Evolutionary conservation across 1,284 basidiomycete genomes (phyloP).

Genomic region (Moesziomyces antarcticus): DNA sequence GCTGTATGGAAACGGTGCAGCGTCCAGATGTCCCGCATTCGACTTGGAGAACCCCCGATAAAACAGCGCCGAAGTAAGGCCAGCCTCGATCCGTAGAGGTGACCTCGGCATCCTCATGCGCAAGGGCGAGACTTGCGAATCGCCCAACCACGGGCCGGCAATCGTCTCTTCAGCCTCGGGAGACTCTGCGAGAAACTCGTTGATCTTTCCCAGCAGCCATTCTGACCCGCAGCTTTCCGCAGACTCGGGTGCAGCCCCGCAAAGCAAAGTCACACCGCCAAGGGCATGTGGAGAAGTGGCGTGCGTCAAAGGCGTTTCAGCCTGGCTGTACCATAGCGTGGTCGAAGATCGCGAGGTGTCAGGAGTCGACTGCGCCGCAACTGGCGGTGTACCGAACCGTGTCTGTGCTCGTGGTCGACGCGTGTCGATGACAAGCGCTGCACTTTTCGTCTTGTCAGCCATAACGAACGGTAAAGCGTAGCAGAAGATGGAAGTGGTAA

Average conservation of each 20-base stretch:
- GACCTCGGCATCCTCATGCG: constrained; percentile 1
- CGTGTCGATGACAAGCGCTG: constrained; percentile 29
- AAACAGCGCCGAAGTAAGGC: constrained; percentile 18
- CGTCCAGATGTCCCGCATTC: constrained; percentile 5
- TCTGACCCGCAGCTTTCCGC: constrained; percentile 1
- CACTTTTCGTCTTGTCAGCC: constrained; percentile 4
- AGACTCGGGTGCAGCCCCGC: neutral
- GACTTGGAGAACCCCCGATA: constrained; percentile 3
- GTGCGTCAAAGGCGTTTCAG: no score
- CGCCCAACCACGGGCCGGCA: no score
- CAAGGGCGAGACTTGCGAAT: constrained; percentile 2
- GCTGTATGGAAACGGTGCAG: constrained; percentile 43
- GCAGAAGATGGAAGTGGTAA: no score
- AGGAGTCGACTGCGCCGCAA: neutral
- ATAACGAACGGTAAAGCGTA: neutral
- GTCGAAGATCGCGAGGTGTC: constrained; percentile 2
- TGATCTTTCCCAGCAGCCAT: constrained; percentile 34
- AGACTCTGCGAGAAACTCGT: constrained; percentile 28
- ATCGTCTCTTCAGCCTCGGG: no score
- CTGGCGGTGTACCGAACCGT: no score
- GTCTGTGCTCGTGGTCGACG: constrained; percentile 8
- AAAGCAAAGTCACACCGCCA: neutral
- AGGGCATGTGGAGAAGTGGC: no score
- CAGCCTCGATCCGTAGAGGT: neutral
- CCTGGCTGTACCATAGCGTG: constrained; percentile 5